Percentiles rank a stretch among this genome's conserved stretches.
Conservation (phyloP, 2,329 filamentous ascomycete species). For the Graphium sp. region DNA sequence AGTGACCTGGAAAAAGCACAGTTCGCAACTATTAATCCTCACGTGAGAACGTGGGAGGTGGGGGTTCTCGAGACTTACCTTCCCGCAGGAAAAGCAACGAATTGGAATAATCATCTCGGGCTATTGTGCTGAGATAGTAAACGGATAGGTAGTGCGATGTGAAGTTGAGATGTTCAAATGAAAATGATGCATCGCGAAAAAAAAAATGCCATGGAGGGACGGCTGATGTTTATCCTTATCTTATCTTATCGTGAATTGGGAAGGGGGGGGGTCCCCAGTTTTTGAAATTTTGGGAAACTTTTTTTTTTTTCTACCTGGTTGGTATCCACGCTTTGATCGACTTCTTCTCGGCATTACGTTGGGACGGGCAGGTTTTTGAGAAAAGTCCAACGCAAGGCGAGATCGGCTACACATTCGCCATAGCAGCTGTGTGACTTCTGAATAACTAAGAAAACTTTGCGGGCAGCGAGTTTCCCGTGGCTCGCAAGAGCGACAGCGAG, state of each 20-base stretch:
- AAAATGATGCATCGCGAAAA: background rate
- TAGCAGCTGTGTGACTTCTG: no score
- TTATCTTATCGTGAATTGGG: constrained; percentile 22
- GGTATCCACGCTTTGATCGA: no score
- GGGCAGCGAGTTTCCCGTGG: no score
- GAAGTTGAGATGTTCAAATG: background rate
- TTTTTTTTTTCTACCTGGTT: constrained; percentile 7
- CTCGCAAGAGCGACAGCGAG: no score
- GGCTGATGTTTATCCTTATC: constrained; percentile 14
- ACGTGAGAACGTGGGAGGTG: no score
- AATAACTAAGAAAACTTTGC: no score
- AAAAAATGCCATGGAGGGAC: constrained; percentile 5
- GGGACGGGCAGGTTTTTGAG: no score
- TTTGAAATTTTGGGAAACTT: constrained; percentile 5
- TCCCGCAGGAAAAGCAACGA: constrained; percentile 97
- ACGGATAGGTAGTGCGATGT: background rate
- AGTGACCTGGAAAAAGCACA: constrained; percentile 49
- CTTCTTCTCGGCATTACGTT: no score
- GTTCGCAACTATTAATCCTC: no score
- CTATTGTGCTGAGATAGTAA: constrained; percentile 1
- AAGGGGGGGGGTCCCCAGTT: no score
- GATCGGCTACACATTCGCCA: no score
- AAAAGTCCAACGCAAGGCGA: no score
- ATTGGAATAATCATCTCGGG: constrained; percentile 92
- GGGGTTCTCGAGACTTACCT: constrained; percentile 58